Evolutionary conservation across 1,284 basidiomycete genomes (phyloP), one percentile per base, ranked within the genome.

Genomic region (Irpex sp.): DNA sequence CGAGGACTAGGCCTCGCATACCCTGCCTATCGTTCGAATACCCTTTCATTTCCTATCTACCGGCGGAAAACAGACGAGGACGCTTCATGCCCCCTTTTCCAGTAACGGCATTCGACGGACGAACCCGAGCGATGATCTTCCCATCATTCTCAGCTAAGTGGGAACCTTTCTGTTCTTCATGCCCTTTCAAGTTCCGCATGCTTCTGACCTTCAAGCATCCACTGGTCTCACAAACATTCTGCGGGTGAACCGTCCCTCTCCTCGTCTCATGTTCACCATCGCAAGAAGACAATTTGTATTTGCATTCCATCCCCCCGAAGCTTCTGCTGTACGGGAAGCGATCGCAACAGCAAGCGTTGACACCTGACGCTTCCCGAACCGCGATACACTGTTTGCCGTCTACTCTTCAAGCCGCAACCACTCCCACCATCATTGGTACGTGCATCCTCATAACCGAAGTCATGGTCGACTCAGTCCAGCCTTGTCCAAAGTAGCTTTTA

Each of bases 131-230:
- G 54, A 56, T 15, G 54, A 56, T 56, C 54, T 34, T 11, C 21
- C 26, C 54, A 36, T 34, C 54, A 56, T 56, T 56, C 54, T 56
- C 54, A 56, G 54, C 54, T 26, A 26, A 31, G 54, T 56, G 54
- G 17, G 49, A 51, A 51, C n/a, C 15, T 17, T 51, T 51, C 8
- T 8, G 11, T 51, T 51, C 49, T 51, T 51, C 49, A 21, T 51
- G 17, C 7, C 19, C 8, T 21, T 51, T 19, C 11, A 21, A 8
- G 11, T 51, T 15, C 40, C 13, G 13, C 19, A 21, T 19, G n/a
- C 19, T 51, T 51, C 49, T 51, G 15, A 21, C 19, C 7, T n/a
- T 51, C 15, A 51, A 17, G n/a, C 19, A 51, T 51, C 49, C 19
- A n/a, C 19, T 51, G 7, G 49, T 51, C 49, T 21, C 49, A 8